These are phyloP conservation scores for Sporopachydermia quercuum DNA, from an alignment of 805 yeast species.

Conservation along the genomic window DNA sequence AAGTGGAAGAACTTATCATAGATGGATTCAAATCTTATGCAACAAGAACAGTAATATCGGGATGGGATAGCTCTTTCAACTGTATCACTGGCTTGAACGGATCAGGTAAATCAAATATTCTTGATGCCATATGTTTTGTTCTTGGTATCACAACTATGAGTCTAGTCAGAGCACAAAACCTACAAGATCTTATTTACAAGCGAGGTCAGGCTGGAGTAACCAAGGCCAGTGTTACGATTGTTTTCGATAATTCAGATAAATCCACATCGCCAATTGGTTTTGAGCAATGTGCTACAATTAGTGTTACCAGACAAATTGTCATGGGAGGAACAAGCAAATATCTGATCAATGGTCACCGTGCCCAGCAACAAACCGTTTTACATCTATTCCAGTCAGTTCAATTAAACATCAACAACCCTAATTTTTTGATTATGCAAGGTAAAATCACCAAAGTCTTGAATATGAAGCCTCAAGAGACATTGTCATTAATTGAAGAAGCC, in stretches of 20 bases:
- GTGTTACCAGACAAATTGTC: slow-evolving; percentile 82
- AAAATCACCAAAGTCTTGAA: slow-evolving; percentile 92
- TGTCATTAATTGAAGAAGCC: slow-evolving; percentile 91
- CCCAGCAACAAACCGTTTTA: slow-evolving; percentile 85
- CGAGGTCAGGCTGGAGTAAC: slow-evolving; percentile 98
- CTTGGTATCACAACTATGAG: slow-evolving; percentile 88
- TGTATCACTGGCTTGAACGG: slow-evolving; percentile 98
- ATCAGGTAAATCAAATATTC: slow-evolving; percentile 90
- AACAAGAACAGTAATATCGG: slow-evolving; percentile 84
- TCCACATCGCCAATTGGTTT: slow-evolving; percentile 77
- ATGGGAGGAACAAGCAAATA: slow-evolving; percentile 89
- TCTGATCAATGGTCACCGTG: slow-evolving; percentile 88
- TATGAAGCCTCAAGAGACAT: slow-evolving; percentile 85
- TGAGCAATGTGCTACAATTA: slow-evolving; percentile 59
- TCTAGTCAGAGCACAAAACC: slow-evolving; percentile 85
- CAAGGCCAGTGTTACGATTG: slow-evolving; percentile 91
- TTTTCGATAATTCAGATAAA: slow-evolving; percentile 75
- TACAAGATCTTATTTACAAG: slow-evolving; percentile 89
- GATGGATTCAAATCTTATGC: slow-evolving; percentile 98
- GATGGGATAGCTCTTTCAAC: slow-evolving; percentile 94
- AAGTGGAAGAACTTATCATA: slow-evolving; percentile 87
- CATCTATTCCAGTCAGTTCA: slow-evolving; percentile 90
- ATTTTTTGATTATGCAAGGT: slow-evolving; percentile 97
- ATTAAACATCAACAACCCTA: slow-evolving; percentile 90
- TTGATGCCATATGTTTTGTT: slow-evolving; percentile 97